Base-by-base conservation (phyloP, 768 basidiomycete species). In the Gyrodon lividus region DNA sequence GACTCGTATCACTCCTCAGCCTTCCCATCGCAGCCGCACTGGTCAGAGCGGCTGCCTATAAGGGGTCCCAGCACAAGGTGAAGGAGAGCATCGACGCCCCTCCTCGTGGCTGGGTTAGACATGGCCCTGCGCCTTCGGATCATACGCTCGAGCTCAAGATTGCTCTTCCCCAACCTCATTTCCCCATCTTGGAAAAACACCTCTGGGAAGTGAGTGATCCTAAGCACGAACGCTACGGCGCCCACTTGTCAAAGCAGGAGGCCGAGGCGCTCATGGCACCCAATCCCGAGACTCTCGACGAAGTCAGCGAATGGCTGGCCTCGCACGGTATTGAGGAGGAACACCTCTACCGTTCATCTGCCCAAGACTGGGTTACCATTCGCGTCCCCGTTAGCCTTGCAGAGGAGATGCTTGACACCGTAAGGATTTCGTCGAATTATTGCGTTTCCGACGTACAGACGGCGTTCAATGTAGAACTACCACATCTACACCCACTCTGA, bases 331-430 rank as follows among this genome's bases (percentile, higher is more conserved):
- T 89, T 23, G 53, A 59, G 14, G 77, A 79, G 39, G 63, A 72
- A 35, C 73, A 78, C 49, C 57, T 82, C 19, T 55, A 68, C 37
- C 79, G 81, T 8, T 86, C 87, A 10, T 76, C 83, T 3, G 85
- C 86, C 0, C 75, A 78, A 43, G 87, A 89, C 55, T 90, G 86
- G 87, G 70, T 88, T 12, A 80, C 74, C 6, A 63, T 87, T 35
- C 79, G 66, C 12, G 69, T 87, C 6, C 78, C 86, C 0, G 74
- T 90, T 40, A 58, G 69, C 30, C 55, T 82, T 22, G 87, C 82
- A 0, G 87, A 90, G 65, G 69, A 79, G 57, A 83, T 90, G 80
- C 74, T 90, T n/a, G 71, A 81, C 59, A 84, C 88, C 41, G 86
- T 86, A 58, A 59, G 78, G 37, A 28, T 20, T 0, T 3, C n/a